Base-by-base conservation (phyloP, 169 alveolate genomes). In the Plasmodium chabaudi region DNA sequence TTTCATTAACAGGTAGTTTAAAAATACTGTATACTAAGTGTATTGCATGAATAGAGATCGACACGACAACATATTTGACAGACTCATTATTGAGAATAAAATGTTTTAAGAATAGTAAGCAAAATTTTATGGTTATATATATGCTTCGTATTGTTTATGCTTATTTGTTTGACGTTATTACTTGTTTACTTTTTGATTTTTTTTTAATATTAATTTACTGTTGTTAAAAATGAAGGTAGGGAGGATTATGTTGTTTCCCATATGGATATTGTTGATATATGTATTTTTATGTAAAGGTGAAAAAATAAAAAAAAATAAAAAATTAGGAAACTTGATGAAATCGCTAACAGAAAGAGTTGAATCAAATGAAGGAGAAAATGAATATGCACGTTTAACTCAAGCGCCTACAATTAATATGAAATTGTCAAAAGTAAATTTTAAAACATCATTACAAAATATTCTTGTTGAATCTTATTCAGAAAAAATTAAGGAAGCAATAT, bases 381-480 rank as follows among this genome's bases (percentile, higher is more conserved):
- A 79, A 53, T 79, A 79, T 79, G 77, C 89, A 9, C 68, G 89
- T 6, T 65, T 79, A 70, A 79, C 89, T 17, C 89, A 79, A 53
- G n/a, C 89, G 39, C 89, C 89, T 15, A 60, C 53, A 23, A 42
- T 79, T 34, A 42, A 34, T 13, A 59, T 79, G 89, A 79, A 53
- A 3, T 79, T 79, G 21, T 65, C 77, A n/a, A 79, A 79, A 53
- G 47, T 47, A 17, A 79, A 65, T 42, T 79, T 53, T 17, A 79
- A 64, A 27, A 79, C 89, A 46, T 15, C 72, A 23, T 79, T 79
- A 39, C 89, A 79, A 65, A 67, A 65, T 65, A 46, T 55, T 9
- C 79, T 79, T 44, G 82, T 79, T 23, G 82, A 79, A 27, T 46
- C 89, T 23, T 79, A 64, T 69, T n/a, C 89, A 79, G 89, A 79